Evolutionary conservation across 805 yeast genomes (phyloP).

Genomic region (Limtongia smithiae): DNA sequence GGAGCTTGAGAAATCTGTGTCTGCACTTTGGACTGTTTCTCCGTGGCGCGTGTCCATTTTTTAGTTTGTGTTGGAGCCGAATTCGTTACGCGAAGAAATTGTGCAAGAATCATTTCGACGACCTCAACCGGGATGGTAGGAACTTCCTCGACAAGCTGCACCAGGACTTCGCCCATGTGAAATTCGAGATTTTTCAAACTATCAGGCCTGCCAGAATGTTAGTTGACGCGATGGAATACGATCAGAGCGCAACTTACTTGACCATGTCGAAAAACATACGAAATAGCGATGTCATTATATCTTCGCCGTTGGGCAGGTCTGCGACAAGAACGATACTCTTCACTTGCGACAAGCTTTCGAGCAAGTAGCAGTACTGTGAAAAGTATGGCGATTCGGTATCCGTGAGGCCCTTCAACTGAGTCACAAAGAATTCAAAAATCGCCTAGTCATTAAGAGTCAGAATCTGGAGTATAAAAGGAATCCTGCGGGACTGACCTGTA

Average conservation of each 20-base stretch:
- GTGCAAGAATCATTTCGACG: conserved; percentile 61
- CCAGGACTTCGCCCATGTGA: conserved; percentile 63
- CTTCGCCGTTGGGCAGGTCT: conserved; percentile 63
- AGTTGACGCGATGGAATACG: not conserved
- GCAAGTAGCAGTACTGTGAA: conserved; percentile 58
- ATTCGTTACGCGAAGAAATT: conserved; percentile 47
- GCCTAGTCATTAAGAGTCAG: conserved; percentile 23
- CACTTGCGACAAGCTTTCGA: conserved; percentile 69
- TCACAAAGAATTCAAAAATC: conserved; percentile 62
- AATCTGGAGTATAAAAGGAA: not conserved
- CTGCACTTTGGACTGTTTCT: conserved; percentile 6
- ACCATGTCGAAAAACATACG: conserved; percentile 56
- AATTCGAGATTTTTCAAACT: conserved; percentile 48
- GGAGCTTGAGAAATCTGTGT: conserved; percentile 35
- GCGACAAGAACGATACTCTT: conserved; percentile 69
- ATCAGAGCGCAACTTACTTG: conserved; percentile 33
- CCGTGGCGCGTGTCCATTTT: not conserved
- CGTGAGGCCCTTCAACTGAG: conserved; percentile 55
- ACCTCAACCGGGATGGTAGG: conserved; percentile 60
- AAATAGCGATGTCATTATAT: conserved; percentile 55
- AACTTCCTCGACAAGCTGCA: conserved; percentile 70
- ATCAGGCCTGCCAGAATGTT: conserved; percentile 12
- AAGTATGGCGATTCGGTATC: conserved; percentile 55
- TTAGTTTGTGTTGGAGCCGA: conserved; percentile 17
- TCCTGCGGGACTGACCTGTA: too few relatives aligned